Base-by-base conservation (phyloP, 2,329 filamentous ascomycete genomes). In the Sporothrix schenckii region DNA sequence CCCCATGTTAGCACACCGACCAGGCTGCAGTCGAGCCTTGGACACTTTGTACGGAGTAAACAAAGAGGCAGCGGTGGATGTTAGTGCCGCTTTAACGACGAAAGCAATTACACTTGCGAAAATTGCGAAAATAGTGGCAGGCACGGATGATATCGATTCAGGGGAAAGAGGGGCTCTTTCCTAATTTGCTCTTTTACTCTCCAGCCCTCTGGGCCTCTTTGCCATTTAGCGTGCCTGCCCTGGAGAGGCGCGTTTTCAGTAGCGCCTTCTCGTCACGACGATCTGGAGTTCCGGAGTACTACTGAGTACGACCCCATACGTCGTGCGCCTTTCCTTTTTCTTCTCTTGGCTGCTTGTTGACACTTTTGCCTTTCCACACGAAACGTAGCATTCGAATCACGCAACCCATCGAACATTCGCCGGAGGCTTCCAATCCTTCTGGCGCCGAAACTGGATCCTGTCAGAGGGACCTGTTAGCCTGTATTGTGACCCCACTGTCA, bases 371-470 rank as follows among this genome's bases (percentile, higher is more conserved):
- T 10, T 50, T 21, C 9, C 49, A 50, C 49, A n/a, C 24, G 27
- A 30, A 50, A 19, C 10, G 58, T 63, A 21, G 16, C 39, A 47
- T 63, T 47, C 11, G 56, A 61, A 61, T 24, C n/a, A 61, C 56
- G 56, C 56, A 61, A 61, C 56, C 56, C 34, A 61, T 61, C 56
- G 56, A 63, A 47, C 58, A 63, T 47, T 47, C 39, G 39, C 4
- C 13, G 27, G 21, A 24, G n/a, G n/a, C 58, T 63, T 63, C 58
- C 58, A 54, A 63, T 63, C 58, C 39, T 63, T 47, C 58, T 63
- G 58, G 58, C 58, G 58, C 54, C 30, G 30, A 41, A 39, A 39
- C 7, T 2, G 9, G 30, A 39, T n/a, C 54, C 30, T 21, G 54
- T n/a, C 30, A 21, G n/a, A 30, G 11, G 6, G 16, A 13, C n/a